Percentiles rank a stretch among this genome's conserved stretches.
These are phyloP conservation scores for Scedosporium aurantiacum DNA, from an alignment of 2,329 filamentous ascomycete species.

Conservation along the genomic window DNA sequence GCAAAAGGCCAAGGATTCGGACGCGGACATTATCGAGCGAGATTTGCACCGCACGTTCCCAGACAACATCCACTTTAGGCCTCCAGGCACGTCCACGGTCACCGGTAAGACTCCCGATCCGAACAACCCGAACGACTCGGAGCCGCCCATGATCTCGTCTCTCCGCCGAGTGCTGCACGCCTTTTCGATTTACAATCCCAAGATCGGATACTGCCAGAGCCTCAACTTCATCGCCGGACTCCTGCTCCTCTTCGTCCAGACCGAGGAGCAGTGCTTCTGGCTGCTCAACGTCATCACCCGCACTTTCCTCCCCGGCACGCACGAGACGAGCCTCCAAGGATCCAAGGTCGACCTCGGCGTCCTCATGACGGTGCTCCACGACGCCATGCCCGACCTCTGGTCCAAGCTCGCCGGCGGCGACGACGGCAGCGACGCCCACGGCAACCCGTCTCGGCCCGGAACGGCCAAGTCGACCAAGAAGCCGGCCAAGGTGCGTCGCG, in stretches of 20 bases:
- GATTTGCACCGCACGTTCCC: slow-evolving; percentile 91
- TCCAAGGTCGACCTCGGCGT: slow-evolving; percentile 92
- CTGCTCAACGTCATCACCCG: slow-evolving; percentile 86
- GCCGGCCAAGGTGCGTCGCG: slow-evolving; percentile 26
- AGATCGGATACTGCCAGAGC: slow-evolving; percentile 90
- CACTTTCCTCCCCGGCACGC: slow-evolving; percentile 79
- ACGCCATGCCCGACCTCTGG: slow-evolving; percentile 75
- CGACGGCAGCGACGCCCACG: slow-evolving; percentile 34
- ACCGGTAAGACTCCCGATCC: slow-evolving; percentile 20
- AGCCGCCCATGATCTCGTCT: slow-evolving; percentile 69
- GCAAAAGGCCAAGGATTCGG: slow-evolving; percentile 54
- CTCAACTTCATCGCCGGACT: slow-evolving; percentile 91
- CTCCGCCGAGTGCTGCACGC: slow-evolving; percentile 78
- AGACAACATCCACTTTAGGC: slow-evolving; percentile 85
- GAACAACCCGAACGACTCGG: slow-evolving; percentile 23
- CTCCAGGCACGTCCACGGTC: slow-evolving; percentile 30
- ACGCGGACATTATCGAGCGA: slow-evolving; percentile 84
- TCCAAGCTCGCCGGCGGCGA: slow-evolving; percentile 75
- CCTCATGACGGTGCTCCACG: slow-evolving; percentile 75
- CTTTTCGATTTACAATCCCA: slow-evolving; percentile 82
- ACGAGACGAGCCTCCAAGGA: slow-evolving; percentile 80
- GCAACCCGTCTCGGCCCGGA: slow-evolving; percentile 16
- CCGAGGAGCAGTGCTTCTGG: slow-evolving; percentile 87
- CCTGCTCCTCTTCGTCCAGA: slow-evolving; percentile 73
- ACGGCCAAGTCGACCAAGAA: slow-evolving; percentile 22